Base-by-base conservation (phyloP, 768 basidiomycete genomes). In the Hirschioporus abietinus region DNA sequence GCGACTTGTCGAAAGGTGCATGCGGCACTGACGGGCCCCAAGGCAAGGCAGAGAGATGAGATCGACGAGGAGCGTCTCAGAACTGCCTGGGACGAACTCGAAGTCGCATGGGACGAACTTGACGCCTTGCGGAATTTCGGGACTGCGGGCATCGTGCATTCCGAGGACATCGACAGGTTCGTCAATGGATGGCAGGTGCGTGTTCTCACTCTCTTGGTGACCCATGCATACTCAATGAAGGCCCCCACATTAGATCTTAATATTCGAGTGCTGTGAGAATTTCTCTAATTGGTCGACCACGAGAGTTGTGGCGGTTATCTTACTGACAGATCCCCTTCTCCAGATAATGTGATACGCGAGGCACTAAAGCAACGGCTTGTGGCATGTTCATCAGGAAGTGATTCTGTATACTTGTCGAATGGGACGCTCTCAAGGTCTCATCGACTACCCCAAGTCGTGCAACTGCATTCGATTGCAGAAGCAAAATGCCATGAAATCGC, bases 281-380 rank as follows among this genome's bases (percentile, higher is more conserved):
- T 67, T 59, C 69, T 36, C 57, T 52, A 62, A 60, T 58, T 67
- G 10, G 36, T 20, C 18, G 24, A 63, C 24, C 58, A 35, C 66
- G 57, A 18, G 35, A 60, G 24, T 67, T 63, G 66, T 34, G 63
- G 64, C 42, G 72, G 66, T 58, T 60, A 60, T 67, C 63, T 61
- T 15, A 61, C 24, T 61, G 60, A 61, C 25, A 61, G 10, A 52
- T 20, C 42, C 42, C 42, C 12, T 52, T 52, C 42, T 63, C 63
- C 74, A 88, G 91, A 95, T 74, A 95, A 95, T 75, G 84, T 93
- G 70, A 90, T 96, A 70, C 88, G 92, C 30, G 93, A 95, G 73
- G 84, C 88, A 1, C 84, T 97, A 34, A 88, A 90, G 72, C 86
- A 88, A 67, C 86, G 83, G 35, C 77, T 83, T 1, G 72, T 81